A percentile compares a stretch with the other conserved stretches of the same genome.
Evolutionary conservation across 164 flowering plant genomes (phyloP).

Genomic region (Euptelea pleiosperma): DNA sequence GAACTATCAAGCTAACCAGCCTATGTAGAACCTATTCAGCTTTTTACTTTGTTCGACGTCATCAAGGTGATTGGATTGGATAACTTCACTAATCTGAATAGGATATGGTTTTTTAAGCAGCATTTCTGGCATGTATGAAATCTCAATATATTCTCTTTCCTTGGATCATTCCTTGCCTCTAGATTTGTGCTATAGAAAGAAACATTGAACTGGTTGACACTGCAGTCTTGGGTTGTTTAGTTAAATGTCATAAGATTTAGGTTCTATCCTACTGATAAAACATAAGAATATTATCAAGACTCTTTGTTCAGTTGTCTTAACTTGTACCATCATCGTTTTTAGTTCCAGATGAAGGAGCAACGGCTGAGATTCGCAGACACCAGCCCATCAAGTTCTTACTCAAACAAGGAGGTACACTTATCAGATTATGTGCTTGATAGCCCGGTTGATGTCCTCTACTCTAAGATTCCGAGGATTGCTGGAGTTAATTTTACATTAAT

Average conservation of each 20-base stretch:
- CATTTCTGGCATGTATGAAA: neutral
- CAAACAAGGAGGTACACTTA: slow-evolving; percentile 62
- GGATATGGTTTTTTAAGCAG: neutral
- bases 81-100: too few species aligned
- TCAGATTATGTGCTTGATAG: neutral
- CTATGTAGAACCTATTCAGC: too few species aligned
- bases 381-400: slow-evolving; percentile 60
- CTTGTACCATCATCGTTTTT: slow-evolving; percentile 15
- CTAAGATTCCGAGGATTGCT: neutral
- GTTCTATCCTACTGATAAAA: neutral
- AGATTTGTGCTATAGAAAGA: neutral
- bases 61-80: too few species aligned
- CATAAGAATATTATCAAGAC: neutral
- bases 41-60: too few species aligned
- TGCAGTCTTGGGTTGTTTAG: neutral
- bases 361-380: slow-evolving; percentile 66
- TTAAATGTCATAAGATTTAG: neutral
- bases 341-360: slow-evolving; percentile 64
- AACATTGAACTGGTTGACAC: neutral
- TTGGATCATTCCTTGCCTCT: neutral
- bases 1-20: too few species aligned
- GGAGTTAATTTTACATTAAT: neutral
- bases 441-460: slow-evolving; percentile 3
- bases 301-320: neutral
- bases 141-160: neutral